These are phyloP conservation scores for Debaryomycetaceae sp. DNA, from an alignment of 1,139 yeast species.

Conservation along the genomic window DNA sequence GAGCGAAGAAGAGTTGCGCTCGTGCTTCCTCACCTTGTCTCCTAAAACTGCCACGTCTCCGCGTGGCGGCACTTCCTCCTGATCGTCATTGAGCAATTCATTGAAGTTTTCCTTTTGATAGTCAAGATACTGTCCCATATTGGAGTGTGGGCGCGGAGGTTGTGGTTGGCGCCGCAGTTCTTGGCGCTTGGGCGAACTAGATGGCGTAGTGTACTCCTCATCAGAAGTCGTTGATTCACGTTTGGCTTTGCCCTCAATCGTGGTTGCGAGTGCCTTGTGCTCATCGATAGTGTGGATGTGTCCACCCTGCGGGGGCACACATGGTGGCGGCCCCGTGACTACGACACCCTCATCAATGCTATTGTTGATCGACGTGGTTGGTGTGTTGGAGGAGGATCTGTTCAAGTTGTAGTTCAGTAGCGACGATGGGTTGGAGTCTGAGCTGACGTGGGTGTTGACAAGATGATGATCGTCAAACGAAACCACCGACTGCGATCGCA, in stretches of 20 bases:
- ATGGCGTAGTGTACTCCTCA: conserved; percentile 1
- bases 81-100: conserved; percentile 20
- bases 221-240: neutral
- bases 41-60: conserved; percentile 23
- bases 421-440: conserved; percentile 21
- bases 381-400: conserved; percentile 31
- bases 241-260: too few relatives aligned
- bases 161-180: neutral
- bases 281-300: conserved; percentile 6
- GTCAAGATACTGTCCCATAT: conserved; percentile 11
- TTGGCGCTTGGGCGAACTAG: neutral
- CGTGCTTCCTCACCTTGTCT: conserved; percentile 11
- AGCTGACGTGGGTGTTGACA: conserved; percentile 8
- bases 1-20: conserved; percentile 12
- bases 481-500: conserved; percentile 4
- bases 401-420: conserved; percentile 24
- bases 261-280: neutral
- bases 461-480: conserved; percentile 6
- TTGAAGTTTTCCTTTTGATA: conserved; percentile 16
- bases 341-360: conserved; percentile 12
- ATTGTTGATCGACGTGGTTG: conserved; percentile 31
- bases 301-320: neutral
- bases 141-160: neutral
- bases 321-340: conserved; percentile 7
- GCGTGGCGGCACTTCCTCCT: conserved; percentile 33